Evolutionary conservation across 352 stramenopile species (phyloP).

Genomic region (Globisporangium middletonii): DNA sequence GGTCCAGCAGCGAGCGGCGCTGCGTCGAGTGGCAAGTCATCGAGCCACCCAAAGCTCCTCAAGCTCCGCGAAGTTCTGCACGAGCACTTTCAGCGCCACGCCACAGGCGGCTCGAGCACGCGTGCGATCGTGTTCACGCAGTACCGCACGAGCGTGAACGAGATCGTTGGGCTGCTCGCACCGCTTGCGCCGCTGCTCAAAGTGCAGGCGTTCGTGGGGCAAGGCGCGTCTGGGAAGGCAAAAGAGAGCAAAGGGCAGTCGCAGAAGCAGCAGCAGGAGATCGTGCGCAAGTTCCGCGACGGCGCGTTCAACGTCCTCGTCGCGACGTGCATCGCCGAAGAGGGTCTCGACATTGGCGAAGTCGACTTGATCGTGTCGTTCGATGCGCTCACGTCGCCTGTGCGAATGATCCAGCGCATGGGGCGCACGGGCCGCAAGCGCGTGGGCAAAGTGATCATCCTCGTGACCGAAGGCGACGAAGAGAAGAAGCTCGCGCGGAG

Average conservation of each 20-base stretch:
- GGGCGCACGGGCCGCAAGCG: slow-evolving; percentile 95
- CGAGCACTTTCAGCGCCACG: slow-evolving; percentile 83
- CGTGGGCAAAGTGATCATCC: slow-evolving; percentile 85
- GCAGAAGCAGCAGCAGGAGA: slow-evolving; percentile 94
- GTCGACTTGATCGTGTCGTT: slow-evolving; percentile 94
- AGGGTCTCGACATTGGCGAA: slow-evolving; percentile 94
- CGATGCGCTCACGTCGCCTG: slow-evolving; percentile 92
- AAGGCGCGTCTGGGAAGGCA: slow-evolving; percentile 77
- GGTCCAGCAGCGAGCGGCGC: slow-evolving; percentile 9
- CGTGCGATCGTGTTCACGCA: slow-evolving; percentile 98
- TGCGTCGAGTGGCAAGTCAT: slow-evolving; percentile 2
- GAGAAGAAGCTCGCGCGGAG: slow-evolving; percentile 83
- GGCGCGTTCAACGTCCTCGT: slow-evolving; percentile 92
- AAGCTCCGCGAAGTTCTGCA: slow-evolving; percentile 90
- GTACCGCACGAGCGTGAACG: slow-evolving; percentile 91
- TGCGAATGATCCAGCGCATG: slow-evolving; percentile 94
- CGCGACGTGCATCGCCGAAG: slow-evolving; percentile 94
- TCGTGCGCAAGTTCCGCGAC: slow-evolving; percentile 86
- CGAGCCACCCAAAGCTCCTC: slow-evolving; percentile 72
- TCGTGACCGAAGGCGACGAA: slow-evolving; percentile 88
- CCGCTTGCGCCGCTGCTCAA: slow-evolving; percentile 75
- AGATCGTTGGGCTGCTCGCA: slow-evolving; percentile 87
- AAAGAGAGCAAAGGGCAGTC: slow-evolving; percentile 89
- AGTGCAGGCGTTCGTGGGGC: slow-evolving; percentile 91
- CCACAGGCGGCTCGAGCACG: slow-evolving; percentile 69